Evolutionary conservation across 2,329 filamentous ascomycete genomes (phyloP), one percentile per base, ranked within the genome.

Genomic region (Pleoardoris graminearum): DNA sequence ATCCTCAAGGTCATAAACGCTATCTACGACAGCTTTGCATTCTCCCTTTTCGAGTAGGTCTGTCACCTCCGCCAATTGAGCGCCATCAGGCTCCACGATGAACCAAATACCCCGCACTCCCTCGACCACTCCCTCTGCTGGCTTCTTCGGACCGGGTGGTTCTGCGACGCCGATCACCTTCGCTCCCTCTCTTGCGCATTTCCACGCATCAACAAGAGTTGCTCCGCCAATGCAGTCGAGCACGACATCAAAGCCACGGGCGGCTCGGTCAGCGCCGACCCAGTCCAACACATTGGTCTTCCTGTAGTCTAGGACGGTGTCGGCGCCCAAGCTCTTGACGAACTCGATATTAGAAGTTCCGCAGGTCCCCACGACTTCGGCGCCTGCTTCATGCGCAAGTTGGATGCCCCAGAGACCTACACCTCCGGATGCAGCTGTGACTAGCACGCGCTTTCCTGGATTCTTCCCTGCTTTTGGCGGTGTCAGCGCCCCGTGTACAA

Each of bases 351-450:
- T 79, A 14, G 63, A 58, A 1, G 69, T 43, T 2, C 75, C 71
- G 53, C 72, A 75, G 1, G 73, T 75, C 21, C 67, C 77, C 8
- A 77, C 60, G 4, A 80, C 75, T 33, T 73, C 61, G 2, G 68
- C 67, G 1, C 77, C 74, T 23, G 68, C 67, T 48, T 63, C 55
- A 38, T 66, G 67, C 16, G 75, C 75, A 25, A 77, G 57, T 65
- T 78, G 77, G 43, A 77, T 65, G 21, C 71, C 64, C 77, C 76
- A 80, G 27, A 72, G 64, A 3, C 78, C 79, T 1, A 79, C 75
- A 3, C 71, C 70, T 3, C 78, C 77, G 4, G 76, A 73, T 1
- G 77, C 77, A 41, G 70, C 79, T 4, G 73, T 79, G 12, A 80
- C 63, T 10, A 78, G 67, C 4, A 80, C 63, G n/a, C 70, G 60